Evolutionary conservation across 2,329 filamentous ascomycete species (phyloP).

Genomic region (Monilinia aucupariae): DNA sequence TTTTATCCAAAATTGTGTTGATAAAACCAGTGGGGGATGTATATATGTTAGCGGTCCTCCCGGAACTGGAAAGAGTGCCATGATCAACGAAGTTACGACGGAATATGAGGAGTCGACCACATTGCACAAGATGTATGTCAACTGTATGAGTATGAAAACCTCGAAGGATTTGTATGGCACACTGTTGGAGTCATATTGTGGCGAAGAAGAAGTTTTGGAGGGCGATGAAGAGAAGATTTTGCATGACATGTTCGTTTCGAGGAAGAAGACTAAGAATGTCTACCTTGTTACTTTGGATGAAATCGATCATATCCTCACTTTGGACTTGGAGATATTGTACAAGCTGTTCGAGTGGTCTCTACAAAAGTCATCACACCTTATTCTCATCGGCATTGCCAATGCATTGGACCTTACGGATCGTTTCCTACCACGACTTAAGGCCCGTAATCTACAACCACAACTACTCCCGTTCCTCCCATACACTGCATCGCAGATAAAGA

Average conservation of each 20-base stretch:
- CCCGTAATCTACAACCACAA: constrained; percentile 83
- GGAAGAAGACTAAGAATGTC: constrained; percentile 48
- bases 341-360: constrained; percentile 96
- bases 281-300: constrained; percentile 90
- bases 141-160: constrained; percentile 94
- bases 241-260: constrained; percentile 64
- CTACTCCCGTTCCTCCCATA: constrained; percentile 92
- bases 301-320: constrained; percentile 85
- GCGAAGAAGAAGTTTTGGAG: constrained; percentile 53
- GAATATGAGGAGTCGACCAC: constrained; percentile 45
- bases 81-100: constrained; percentile 74
- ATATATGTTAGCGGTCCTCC: constrained; percentile 94
- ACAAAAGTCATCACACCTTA: constrained; percentile 68
- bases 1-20: constrained; percentile 63
- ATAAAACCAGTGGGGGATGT: constrained; percentile 64
- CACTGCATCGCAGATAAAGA: constrained; percentile 77
- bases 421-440: constrained; percentile 87
- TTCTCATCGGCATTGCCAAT: constrained; percentile 91
- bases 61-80: constrained; percentile 93
- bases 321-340: constrained; percentile 86
- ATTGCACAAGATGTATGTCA: constrained; percentile 73
- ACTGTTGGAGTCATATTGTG: constrained; percentile 64
- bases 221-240: constrained; percentile 63
- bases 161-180: constrained; percentile 80
- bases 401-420: constrained; percentile 92